Evolutionary conservation across 805 yeast genomes (phyloP).

Genomic region (Metschnikowia lachancei): DNA sequence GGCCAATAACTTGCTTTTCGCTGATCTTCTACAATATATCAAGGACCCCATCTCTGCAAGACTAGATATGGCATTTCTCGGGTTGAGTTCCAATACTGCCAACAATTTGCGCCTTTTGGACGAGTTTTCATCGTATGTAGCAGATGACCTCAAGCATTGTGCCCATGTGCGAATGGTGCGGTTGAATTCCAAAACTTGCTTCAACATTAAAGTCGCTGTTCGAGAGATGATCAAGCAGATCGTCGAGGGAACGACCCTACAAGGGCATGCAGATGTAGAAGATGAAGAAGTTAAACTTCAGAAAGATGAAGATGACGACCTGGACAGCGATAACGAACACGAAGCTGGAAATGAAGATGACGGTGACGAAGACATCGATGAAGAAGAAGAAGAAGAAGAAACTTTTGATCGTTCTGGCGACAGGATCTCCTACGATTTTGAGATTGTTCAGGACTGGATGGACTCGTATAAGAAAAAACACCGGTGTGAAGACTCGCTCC

Average conservation of each 20-base stretch:
- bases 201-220: constrained; percentile 33
- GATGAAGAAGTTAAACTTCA: background rate
- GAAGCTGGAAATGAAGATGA: constrained; percentile 12
- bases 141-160: constrained; percentile 5
- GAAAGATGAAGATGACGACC: no score
- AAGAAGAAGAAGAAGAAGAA: constrained; percentile 20
- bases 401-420: constrained; percentile 17
- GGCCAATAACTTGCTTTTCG: constrained; percentile 33
- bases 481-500: constrained; percentile 12
- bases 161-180: constrained; percentile 23
- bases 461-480: constrained; percentile 12
- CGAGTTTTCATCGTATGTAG: constrained; percentile 29
- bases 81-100: constrained; percentile 40
- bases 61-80: constrained; percentile 34
- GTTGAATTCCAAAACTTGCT: constrained; percentile 32
- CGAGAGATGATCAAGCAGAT: constrained; percentile 36
- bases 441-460: constrained; percentile 35
- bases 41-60: constrained; percentile 17
- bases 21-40: constrained; percentile 26
- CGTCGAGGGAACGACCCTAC: constrained; percentile 11
- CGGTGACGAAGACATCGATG: constrained; percentile 12
- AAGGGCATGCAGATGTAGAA: background rate
- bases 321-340: background rate
- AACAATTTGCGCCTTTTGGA: constrained; percentile 38
- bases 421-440: constrained; percentile 36